Percentiles rank a stretch among this genome's conserved stretches.
phyloP scores from a whole-genome alignment of 306 rosid species.

The Amphicarpaea edgeworthii region DNA sequence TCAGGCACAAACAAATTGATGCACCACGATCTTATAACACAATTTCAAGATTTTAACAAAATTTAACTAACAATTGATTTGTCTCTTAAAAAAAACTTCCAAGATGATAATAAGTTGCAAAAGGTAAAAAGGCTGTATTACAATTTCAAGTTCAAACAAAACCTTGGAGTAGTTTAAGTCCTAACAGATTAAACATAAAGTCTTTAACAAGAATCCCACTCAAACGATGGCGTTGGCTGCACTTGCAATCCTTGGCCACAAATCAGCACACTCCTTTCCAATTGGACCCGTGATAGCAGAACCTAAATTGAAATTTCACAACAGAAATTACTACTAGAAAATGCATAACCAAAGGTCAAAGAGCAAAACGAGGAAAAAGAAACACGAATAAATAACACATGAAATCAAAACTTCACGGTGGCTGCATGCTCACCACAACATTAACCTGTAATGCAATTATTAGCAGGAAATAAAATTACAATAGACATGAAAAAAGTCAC shows the following conservation, averaged over 20 bases:
- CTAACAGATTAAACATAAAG: not conserved
- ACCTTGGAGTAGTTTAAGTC: constrained; percentile 3
- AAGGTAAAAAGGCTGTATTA: not conserved
- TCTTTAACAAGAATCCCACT: constrained; percentile 1
- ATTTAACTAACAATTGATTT: constrained; percentile 1
- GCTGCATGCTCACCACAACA: too few species aligned
- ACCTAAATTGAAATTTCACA: constrained; percentile 49
- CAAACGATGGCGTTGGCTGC: constrained; percentile 90
- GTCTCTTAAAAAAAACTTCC: constrained; percentile 11
- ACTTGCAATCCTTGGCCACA: constrained; percentile 96
- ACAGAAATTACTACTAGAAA: not conserved
- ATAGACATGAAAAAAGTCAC: too few species aligned
- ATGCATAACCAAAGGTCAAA: not conserved
- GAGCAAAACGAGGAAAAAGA: not conserved
- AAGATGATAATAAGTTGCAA: not conserved
- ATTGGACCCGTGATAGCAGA: constrained; percentile 93
- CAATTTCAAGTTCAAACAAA: constrained; percentile 30
- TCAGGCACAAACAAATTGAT: too few species aligned
- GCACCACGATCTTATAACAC: too few species aligned
- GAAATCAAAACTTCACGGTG: too few species aligned
- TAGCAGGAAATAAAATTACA: not conserved
- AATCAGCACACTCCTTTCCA: constrained; percentile 92
- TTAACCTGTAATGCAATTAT: too few species aligned
- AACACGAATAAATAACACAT: too few species aligned
- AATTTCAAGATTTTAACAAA: too few species aligned